These are phyloP conservation scores for Tagetes erecta DNA, from an alignment of 129 eudicot species.

Conservation along the genomic window DNA sequence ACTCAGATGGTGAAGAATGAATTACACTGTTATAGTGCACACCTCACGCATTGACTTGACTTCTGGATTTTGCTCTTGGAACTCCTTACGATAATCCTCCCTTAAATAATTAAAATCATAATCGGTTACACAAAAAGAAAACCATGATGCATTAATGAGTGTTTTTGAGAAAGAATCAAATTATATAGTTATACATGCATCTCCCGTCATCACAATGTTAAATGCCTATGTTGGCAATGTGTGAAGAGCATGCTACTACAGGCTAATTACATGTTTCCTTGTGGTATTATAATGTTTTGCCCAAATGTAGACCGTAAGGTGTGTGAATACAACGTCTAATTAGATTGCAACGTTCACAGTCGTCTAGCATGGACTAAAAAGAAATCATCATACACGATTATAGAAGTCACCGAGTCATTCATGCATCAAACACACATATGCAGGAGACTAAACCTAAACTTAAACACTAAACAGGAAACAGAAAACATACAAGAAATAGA, in stretches of 20 bases:
- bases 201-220: neutral
- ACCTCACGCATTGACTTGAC: slow-evolving; percentile 89
- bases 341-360: neutral
- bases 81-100: slow-evolving; percentile 94
- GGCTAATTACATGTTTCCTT: neutral
- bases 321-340: neutral
- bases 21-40: slow-evolving; percentile 20
- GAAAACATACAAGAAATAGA: slow-evolving; percentile 73
- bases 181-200: neutral
- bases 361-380: neutral
- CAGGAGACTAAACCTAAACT: neutral
- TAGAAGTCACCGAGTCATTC: neutral
- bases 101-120: slow-evolving; percentile 29
- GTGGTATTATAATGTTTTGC: neutral
- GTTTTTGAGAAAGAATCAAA: slow-evolving; percentile 9
- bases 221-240: neutral
- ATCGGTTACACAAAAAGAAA: slow-evolving; percentile 1
- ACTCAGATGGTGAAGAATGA: neutral
- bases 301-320: neutral
- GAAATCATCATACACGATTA: neutral
- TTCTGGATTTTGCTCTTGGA: slow-evolving; percentile 77
- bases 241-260: neutral
- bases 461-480: neutral
- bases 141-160: neutral
- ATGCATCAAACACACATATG: neutral